These are phyloP conservation scores for Blumeriella jaapii DNA, from an alignment of 2,329 filamentous ascomycete genomes.

Conservation along the genomic window DNA sequence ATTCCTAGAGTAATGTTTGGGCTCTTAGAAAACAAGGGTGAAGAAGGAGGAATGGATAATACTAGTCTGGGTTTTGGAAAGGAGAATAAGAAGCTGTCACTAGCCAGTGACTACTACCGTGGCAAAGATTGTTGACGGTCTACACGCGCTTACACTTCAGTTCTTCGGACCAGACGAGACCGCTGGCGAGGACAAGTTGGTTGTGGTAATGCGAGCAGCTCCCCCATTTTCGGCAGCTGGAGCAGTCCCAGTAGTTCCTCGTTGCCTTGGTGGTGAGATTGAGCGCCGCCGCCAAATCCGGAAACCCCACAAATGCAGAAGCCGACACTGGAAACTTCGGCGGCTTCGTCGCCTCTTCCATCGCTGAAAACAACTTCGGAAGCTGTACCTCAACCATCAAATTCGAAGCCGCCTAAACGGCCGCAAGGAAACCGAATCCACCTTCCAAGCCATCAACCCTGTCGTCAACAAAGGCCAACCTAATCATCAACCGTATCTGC, in stretches of 20 bases:
- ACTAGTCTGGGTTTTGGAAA: too few relatives aligned
- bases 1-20: constrained; percentile 28
- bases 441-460: constrained; percentile 56
- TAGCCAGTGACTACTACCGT: too few relatives aligned
- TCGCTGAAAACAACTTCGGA: constrained; percentile 34
- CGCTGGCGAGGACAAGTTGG: too few relatives aligned
- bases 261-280: too few relatives aligned
- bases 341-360: constrained; percentile 19
- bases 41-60: constrained; percentile 4
- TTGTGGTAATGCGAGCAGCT: too few relatives aligned
- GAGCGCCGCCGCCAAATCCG: constrained; percentile 2
- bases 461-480: constrained; percentile 50
- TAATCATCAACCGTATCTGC: constrained; percentile 62
- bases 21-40: constrained; percentile 7
- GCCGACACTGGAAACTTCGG: constrained; percentile 10
- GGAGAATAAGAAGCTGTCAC: too few relatives aligned
- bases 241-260: neutral
- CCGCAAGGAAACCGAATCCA: constrained; percentile 45
- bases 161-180: too few relatives aligned
- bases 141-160: too few relatives aligned
- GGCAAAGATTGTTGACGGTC: too few relatives aligned
- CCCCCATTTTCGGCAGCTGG: neutral
- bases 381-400: constrained; percentile 40
- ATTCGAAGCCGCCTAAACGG: constrained; percentile 41
- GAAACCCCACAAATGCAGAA: constrained; percentile 4